Base-by-base conservation (phyloP, 2,329 filamentous ascomycete species). In the Colletotrichum lindemuthianum region DNA sequence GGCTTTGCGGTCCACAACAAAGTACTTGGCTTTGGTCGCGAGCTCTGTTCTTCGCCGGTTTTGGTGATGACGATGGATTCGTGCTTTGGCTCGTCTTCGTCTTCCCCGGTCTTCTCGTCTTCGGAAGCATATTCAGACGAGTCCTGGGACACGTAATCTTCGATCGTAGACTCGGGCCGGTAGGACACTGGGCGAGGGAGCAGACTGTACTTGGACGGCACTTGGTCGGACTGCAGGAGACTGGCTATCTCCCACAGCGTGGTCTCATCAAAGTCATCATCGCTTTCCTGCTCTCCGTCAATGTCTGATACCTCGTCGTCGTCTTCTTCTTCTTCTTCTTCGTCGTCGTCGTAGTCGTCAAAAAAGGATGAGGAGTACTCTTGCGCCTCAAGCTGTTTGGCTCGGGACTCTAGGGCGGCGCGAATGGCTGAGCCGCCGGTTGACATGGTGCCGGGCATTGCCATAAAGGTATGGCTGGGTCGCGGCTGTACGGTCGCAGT, bases 171-270 rank as follows among this genome's bases (percentile, higher is more conserved):
- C 11, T 60, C 52, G 11, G 41, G 41, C 11, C 61, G 53, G 44
- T 66, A 61, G 11, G 37, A 44, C n/a, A 37, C 60, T 12, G 72
- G 64, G 7, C 70, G 70, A 10, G 81, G 82, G 15, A 86, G 72
- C 8, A 88, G 72, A 69, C 83, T 87, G 45, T 82, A 71, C 68
- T 79, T 83, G 11, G 84, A 84, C 4, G 85, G 84, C 5, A 87
- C 74, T 52, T 82, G 73, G 59, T 83, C 80, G 2, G 82, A 78
- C 72, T 84, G 82, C 10, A 89, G 77, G 44, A 89, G 77, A 65
- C 78, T 86, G 63, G 86, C 87, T 74, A 90, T 89, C 71, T 89
- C 86, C 84, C 86, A 88, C 33, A 89, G 76, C 1, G 86, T 89
- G 9, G 77, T 83, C 75, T 89, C 87, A 65, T 89, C 87, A 67